These are phyloP conservation scores for Aspergillus aculeatus DNA, from an alignment of 2,329 filamentous ascomycete genomes.

Conservation along the genomic window DNA sequence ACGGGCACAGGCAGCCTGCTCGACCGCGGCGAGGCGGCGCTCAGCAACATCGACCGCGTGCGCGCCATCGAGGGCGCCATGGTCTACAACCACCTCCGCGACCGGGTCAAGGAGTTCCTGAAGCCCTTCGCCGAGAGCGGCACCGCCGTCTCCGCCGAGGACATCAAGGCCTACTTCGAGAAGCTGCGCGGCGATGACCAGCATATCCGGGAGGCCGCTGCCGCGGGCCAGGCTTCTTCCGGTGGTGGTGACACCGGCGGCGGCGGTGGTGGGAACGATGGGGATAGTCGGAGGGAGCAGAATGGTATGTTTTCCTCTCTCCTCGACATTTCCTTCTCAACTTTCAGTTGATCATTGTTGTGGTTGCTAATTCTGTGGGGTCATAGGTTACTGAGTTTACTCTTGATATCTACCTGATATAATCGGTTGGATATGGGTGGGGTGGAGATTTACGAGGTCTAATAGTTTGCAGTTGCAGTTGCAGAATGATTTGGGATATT, in stretches of 20 bases:
- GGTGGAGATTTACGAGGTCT: neutral
- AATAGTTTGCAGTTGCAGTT: neutral
- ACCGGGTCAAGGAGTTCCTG: conserved; percentile 92
- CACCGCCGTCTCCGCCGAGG: conserved; percentile 82
- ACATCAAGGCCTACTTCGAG: conserved; percentile 95
- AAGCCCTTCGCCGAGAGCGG: conserved; percentile 92
- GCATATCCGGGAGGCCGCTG: conserved; percentile 64
- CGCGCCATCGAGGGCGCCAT: conserved; percentile 94
- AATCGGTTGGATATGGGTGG: neutral
- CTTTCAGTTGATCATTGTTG: neutral
- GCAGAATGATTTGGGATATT: neutral
- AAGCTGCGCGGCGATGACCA: conserved; percentile 85
- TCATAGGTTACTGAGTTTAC: neutral
- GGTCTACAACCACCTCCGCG: conserved; percentile 95
- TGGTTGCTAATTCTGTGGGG: neutral
- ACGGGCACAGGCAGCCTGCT: conserved; percentile 76
- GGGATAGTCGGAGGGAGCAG: conserved; percentile 46
- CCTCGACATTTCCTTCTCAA: neutral
- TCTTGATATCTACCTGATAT: neutral
- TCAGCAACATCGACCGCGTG: conserved; percentile 89
- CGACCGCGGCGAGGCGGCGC: conserved; percentile 86
- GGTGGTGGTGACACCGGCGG: conserved; percentile 25
- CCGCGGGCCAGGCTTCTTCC: conserved; percentile 47
- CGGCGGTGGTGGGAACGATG: conserved; percentile 28
- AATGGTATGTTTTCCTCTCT: conserved; percentile 38